Evolutionary conservation across 352 stramenopile species (phyloP).

Genomic region (Phytopythium ostracodes): DNA sequence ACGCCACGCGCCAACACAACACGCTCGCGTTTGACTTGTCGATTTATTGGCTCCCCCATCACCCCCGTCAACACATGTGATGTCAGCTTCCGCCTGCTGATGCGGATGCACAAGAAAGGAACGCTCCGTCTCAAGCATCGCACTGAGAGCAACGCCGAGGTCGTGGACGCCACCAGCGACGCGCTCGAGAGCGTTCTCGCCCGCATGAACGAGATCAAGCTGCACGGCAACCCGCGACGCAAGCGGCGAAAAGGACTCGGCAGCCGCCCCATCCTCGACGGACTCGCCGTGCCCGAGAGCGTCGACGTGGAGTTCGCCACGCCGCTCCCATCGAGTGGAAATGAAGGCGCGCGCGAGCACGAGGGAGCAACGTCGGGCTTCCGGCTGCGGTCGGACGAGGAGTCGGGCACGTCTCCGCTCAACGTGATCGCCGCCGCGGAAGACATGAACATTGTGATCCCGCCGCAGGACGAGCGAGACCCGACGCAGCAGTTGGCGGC

Average conservation of each 20-base stretch:
- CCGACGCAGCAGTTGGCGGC: slow-evolving; percentile 8
- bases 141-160: slow-evolving; percentile 14
- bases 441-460: slow-evolving; percentile 2
- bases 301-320: slow-evolving; percentile 4
- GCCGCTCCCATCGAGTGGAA: background rate
- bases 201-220: slow-evolving; percentile 9
- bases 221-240: background rate
- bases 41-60: background rate
- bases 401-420: slow-evolving; percentile 4
- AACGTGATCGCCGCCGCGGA: slow-evolving; percentile 10
- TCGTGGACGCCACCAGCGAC: slow-evolving; percentile 17
- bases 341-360: background rate
- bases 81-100: slow-evolving; percentile 32
- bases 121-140: slow-evolving; percentile 29
- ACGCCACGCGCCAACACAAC: background rate
- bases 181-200: slow-evolving; percentile 18
- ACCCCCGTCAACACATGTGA: background rate
- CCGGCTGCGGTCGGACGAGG: slow-evolving; percentile 4
- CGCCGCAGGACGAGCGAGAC: slow-evolving; percentile 4
- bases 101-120: slow-evolving; percentile 29
- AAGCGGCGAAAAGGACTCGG: slow-evolving; percentile 4
- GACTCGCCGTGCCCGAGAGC: slow-evolving; percentile 4
- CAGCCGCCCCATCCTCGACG: slow-evolving; percentile 3
- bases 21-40: background rate
- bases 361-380: background rate